Evolutionary conservation across 1,284 basidiomycete genomes (phyloP).

Genomic region (Somion occarium): DNA sequence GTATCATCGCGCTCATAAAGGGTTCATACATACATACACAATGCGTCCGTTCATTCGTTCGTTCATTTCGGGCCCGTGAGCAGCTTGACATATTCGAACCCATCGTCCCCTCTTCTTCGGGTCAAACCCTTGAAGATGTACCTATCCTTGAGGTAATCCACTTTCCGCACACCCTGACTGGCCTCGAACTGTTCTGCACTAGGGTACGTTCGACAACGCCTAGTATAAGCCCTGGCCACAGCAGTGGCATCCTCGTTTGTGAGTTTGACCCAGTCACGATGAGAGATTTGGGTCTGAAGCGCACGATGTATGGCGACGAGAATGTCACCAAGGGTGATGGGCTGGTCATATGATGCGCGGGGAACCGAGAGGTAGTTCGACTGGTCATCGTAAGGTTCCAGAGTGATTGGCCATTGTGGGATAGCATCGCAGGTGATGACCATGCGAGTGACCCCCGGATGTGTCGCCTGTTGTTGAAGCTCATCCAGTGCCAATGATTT

Average conservation of each 20-base stretch:
- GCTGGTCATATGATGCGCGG: slow-evolving; percentile 15
- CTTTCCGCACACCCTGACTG: slow-evolving; percentile 37
- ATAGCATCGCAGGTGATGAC: slow-evolving; percentile 52
- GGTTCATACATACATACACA: neutral
- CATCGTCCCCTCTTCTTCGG: slow-evolving; percentile 31
- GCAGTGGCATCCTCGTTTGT: slow-evolving; percentile 33
- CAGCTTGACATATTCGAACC: slow-evolving; percentile 35
- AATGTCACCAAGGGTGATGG: slow-evolving; percentile 57
- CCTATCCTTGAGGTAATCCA: slow-evolving; percentile 51
- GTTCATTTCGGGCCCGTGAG: slow-evolving; percentile 22
- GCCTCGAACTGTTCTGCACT: slow-evolving; percentile 36
- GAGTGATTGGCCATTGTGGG: slow-evolving; percentile 56
- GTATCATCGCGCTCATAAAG: neutral
- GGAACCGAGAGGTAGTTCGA: slow-evolving; percentile 23
- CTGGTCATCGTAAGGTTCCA: slow-evolving; percentile 33
- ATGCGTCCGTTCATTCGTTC: neutral
- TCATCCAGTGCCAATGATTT: slow-evolving; percentile 36
- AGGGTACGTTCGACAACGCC: slow-evolving; percentile 41
- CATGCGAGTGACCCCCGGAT: slow-evolving; percentile 51
- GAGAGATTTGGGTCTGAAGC: slow-evolving; percentile 49
- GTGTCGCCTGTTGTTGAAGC: slow-evolving; percentile 47
- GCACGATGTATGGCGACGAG: slow-evolving; percentile 46
- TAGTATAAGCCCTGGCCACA: slow-evolving; percentile 52
- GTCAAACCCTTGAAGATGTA: slow-evolving; percentile 52
- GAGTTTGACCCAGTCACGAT: slow-evolving; percentile 51